Evolutionary conservation across 164 flowering plant species (phyloP).

Genomic region (Macadamia tetraphylla): DNA sequence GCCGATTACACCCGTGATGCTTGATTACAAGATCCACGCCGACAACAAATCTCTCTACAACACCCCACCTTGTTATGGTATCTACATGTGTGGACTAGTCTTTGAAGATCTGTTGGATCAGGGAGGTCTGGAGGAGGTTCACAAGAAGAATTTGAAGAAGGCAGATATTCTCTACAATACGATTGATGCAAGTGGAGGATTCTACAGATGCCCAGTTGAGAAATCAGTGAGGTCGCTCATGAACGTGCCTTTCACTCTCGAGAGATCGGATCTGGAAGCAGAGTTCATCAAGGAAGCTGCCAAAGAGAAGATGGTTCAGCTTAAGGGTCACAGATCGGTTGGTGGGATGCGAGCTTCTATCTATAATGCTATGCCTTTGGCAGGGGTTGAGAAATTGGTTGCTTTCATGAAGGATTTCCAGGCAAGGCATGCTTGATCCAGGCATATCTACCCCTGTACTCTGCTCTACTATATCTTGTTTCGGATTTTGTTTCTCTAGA

Average conservation of each 20-base stretch:
- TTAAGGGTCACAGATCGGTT: conserved; percentile 95
- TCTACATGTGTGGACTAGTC: conserved; percentile 61
- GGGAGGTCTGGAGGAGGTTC: conserved; percentile 81
- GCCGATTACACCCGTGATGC: conserved; percentile 75
- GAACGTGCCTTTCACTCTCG: conserved; percentile 95
- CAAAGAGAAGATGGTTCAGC: conserved; percentile 86
- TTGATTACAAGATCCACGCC: conserved; percentile 92
- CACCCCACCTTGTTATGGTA: conserved; percentile 75
- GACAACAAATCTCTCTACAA: conserved; percentile 88
- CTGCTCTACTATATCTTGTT: not conserved
- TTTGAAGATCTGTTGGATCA: conserved; percentile 60
- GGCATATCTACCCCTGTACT: conserved; percentile 5
- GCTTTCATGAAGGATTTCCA: conserved; percentile 97
- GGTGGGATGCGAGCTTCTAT: conserved; percentile 98
- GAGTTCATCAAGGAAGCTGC: conserved; percentile 88
- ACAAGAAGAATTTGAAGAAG: conserved; percentile 80
- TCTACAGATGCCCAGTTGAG: conserved; percentile 88
- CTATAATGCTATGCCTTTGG: conserved; percentile 94
- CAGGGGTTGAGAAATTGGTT: conserved; percentile 92
- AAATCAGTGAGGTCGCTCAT: conserved; percentile 87
- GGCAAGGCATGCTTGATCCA: conserved; percentile 47
- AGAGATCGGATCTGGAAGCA: conserved; percentile 75
- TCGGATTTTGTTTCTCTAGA: conserved; percentile 4
- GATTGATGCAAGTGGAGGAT: conserved; percentile 79
- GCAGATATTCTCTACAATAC: conserved; percentile 66